Evolutionary conservation across 257 asterid species (phyloP).

Genomic region (Rubia yunnanensis): DNA sequence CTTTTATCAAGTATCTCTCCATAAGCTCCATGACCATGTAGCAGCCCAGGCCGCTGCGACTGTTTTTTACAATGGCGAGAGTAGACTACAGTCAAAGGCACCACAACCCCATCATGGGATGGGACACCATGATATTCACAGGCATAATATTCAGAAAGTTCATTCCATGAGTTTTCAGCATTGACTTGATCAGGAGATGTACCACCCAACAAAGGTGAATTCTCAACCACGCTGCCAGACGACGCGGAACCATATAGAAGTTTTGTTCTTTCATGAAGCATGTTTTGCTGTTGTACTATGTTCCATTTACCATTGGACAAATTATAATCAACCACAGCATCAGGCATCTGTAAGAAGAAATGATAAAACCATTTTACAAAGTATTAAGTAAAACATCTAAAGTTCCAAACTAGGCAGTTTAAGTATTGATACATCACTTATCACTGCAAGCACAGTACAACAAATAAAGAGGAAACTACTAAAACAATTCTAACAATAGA

Average conservation of each 20-base stretch:
- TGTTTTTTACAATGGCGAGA: conserved; percentile 53
- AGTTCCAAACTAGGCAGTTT: background rate
- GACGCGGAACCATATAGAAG: conserved; percentile 66
- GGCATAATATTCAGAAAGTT: conserved; percentile 78
- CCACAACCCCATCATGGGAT: conserved; percentile 58
- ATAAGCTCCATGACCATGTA: conserved; percentile 93
- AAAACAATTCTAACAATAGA: background rate
- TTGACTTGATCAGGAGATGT: conserved; percentile 9
- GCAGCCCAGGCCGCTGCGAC: conserved; percentile 77
- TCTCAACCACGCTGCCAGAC: conserved; percentile 28
- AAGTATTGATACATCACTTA: background rate
- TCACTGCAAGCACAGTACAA: background rate
- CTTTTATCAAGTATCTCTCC: conserved; percentile 90
- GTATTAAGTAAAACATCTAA: background rate
- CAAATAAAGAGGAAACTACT: background rate
- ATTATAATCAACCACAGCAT: conserved; percentile 86
- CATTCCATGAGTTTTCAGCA: conserved; percentile 57
- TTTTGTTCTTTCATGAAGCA: conserved; percentile 76
- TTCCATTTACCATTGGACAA: conserved; percentile 65
- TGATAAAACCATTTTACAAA: background rate
- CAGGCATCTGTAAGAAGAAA: conserved; percentile 69
- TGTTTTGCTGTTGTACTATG: conserved; percentile 77
- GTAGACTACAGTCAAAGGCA: conserved; percentile 79
- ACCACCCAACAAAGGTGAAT: conserved; percentile 25
- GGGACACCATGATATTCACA: conserved; percentile 73